These are phyloP conservation scores for Vaccinium corymbosum DNA, from an alignment of 148 eudicot genomes.

Conservation along the genomic window DNA sequence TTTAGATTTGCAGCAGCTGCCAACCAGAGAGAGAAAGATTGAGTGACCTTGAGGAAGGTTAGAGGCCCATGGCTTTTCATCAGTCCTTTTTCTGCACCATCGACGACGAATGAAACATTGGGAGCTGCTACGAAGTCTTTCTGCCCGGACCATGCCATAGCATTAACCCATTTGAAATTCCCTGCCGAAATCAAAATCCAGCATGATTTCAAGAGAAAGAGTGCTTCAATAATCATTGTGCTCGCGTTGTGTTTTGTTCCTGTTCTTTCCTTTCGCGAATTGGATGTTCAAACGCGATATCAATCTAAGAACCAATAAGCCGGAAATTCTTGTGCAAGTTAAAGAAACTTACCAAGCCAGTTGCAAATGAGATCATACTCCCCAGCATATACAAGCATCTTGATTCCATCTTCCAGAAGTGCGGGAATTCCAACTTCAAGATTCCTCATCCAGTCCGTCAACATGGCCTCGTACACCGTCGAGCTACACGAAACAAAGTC, in stretches of 20 bases:
- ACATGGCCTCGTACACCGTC: slow-evolving; percentile 54
- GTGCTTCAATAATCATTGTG: too few relatives aligned
- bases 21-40: slow-evolving; percentile 5
- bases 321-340: background rate
- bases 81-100: slow-evolving; percentile 54
- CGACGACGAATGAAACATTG: slow-evolving; percentile 47
- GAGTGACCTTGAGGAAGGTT: slow-evolving; percentile 60
- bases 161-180: slow-evolving; percentile 74
- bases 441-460: slow-evolving; percentile 72
- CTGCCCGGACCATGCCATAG: slow-evolving; percentile 81
- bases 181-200: slow-evolving; percentile 39
- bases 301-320: background rate
- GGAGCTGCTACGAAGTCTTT: slow-evolving; percentile 47
- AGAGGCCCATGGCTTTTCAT: slow-evolving; percentile 60
- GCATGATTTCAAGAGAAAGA: background rate
- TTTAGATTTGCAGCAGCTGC: background rate
- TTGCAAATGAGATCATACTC: slow-evolving; percentile 95
- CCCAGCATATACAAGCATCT: slow-evolving; percentile 67
- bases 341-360: slow-evolving; percentile 68
- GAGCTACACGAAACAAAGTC: slow-evolving; percentile 80
- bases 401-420: slow-evolving; percentile 78
- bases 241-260: background rate
- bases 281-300: background rate
- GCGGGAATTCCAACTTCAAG: slow-evolving; percentile 73
- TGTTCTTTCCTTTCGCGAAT: background rate